Percentiles rank a stretch among this genome's conserved stretches.
Evolutionary conservation across 2,329 filamentous ascomycete species (phyloP).

Genomic region (Fusarium ramigenum): DNA sequence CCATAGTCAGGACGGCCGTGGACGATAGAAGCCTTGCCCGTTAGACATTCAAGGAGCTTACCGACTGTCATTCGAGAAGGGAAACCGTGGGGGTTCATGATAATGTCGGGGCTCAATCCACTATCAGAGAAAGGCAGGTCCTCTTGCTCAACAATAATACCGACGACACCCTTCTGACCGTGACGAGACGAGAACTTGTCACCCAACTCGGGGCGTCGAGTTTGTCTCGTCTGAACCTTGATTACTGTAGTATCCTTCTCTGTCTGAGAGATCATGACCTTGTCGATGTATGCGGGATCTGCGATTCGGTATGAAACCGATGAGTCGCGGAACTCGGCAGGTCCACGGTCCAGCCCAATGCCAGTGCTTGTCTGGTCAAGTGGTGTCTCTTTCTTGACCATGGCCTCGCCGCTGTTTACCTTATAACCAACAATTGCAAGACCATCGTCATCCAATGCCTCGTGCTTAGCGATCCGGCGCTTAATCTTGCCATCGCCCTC

Average conservation of each 20-base stretch:
- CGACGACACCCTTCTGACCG: conserved; percentile 97
- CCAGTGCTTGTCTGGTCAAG: conserved; percentile 78
- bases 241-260: conserved; percentile 87
- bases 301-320: conserved; percentile 82
- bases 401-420: conserved; percentile 81
- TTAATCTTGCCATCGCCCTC: conserved; percentile 70
- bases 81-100: conserved; percentile 99
- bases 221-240: conserved; percentile 97
- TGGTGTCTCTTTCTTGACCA: conserved; percentile 90
- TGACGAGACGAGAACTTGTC: conserved; percentile 99
- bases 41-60: conserved; percentile 94
- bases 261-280: conserved; percentile 91
- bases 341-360: conserved; percentile 72
- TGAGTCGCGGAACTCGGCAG: conserved; percentile 72
- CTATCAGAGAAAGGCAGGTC: conserved; percentile 95
- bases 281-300: conserved; percentile 91
- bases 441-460: conserved; percentile 83
- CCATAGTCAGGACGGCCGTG: conserved; percentile 89
- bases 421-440: conserved; percentile 86
- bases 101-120: conserved; percentile 95
- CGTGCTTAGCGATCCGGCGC: conserved; percentile 72
- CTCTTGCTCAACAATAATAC: conserved; percentile 95
- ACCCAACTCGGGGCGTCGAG: conserved; percentile 90
- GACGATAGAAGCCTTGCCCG: conserved; percentile 91
- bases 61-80: conserved; percentile 99